Evolutionary conservation across 2,329 filamentous ascomycete species (phyloP), one percentile per base, ranked within the genome.

Genomic region (Dactylellina sp.): DNA sequence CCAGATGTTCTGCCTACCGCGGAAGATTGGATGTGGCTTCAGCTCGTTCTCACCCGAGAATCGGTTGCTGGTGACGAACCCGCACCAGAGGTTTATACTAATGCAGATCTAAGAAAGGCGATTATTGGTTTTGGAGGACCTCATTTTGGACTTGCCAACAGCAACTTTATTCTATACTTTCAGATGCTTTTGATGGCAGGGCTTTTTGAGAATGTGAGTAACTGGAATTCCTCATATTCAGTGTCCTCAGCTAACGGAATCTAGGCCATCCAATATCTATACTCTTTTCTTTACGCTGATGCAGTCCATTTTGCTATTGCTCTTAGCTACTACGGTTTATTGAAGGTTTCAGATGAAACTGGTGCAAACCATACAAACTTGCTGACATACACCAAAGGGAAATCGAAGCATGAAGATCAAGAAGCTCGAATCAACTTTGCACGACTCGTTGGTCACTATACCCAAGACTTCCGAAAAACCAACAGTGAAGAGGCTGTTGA

Each of bases 221-320:
- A 20, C 16, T 7, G 25, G n/a, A 42, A 60, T 11, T n/a, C 16
- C 22, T 35, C 14, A 6, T 14, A 52, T 20, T 20, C 7, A 42
- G 24, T 1, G 14, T 20, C 35, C 28, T 46, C 40, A 22, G 55
- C 75, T 74, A 57, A 74, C 20, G 44, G n/a, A n/a, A 1, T 47
- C 28, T 53, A 95, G 79, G 95, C 94, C 14, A 85, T 99, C 60
- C 89, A 91, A 32, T 98, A 96, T 81, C 86, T 99, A 16, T 97
- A 97, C 80, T 87, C 89, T 50, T 95, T 96, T 83, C 91, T 92
- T 56, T 96, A 97, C 79, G 88, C 97, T 49, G 93, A 96, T 76
- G 93, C 94, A 22, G 92, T 97, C 53, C 96, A 99, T 84, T 97
- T 98, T 79, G 92, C 92, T 20, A 89, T 98, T 79, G 92, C 90